phyloP scores from a whole-genome alignment of 2,329 filamentous ascomycete genomes.

The Monosporascus sp. region DNA sequence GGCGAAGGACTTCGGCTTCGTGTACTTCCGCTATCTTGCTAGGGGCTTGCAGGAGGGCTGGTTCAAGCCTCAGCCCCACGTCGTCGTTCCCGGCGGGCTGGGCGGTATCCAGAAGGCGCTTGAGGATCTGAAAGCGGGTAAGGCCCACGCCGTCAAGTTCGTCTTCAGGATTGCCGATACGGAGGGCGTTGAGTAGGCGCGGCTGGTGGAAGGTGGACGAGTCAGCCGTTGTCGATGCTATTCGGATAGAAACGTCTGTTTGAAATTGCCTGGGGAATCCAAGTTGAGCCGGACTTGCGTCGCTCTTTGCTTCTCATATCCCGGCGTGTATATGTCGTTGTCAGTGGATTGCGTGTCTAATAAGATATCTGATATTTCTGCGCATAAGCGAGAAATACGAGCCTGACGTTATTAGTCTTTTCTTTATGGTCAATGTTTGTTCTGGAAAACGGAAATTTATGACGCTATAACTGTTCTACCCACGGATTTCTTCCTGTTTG shows the following conservation, averaged over 20 bases:
- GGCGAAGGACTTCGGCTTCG: slow-evolving; percentile 21
- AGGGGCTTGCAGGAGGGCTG: slow-evolving; percentile 31
- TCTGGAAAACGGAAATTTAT: too few species aligned
- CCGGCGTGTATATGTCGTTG: too few species aligned
- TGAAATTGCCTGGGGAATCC: neutral
- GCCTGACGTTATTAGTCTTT: too few species aligned
- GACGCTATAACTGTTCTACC: too few species aligned
- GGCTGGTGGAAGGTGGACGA: neutral
- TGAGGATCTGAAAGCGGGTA: slow-evolving; percentile 27
- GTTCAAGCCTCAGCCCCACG: slow-evolving; percentile 34
- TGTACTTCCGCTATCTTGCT: slow-evolving; percentile 33
- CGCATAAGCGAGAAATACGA: too few species aligned
- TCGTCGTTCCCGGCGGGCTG: slow-evolving; percentile 28
- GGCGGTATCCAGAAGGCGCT: slow-evolving; percentile 31
- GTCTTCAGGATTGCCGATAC: slow-evolving; percentile 32
- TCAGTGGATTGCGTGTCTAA: too few species aligned
- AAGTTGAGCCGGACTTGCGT: neutral
- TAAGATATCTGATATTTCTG: too few species aligned
- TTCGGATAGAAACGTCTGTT: neutral
- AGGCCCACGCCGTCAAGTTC: slow-evolving; percentile 40
- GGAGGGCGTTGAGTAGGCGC: slow-evolving; percentile 11
- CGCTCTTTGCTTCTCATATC: too few species aligned
- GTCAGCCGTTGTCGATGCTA: neutral
- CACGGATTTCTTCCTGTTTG: too few species aligned
- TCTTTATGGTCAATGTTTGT: too few species aligned